Evolutionary conservation across 2,329 filamentous ascomycete genomes (phyloP).

Genomic region (Fusarium odoratissimum): DNA sequence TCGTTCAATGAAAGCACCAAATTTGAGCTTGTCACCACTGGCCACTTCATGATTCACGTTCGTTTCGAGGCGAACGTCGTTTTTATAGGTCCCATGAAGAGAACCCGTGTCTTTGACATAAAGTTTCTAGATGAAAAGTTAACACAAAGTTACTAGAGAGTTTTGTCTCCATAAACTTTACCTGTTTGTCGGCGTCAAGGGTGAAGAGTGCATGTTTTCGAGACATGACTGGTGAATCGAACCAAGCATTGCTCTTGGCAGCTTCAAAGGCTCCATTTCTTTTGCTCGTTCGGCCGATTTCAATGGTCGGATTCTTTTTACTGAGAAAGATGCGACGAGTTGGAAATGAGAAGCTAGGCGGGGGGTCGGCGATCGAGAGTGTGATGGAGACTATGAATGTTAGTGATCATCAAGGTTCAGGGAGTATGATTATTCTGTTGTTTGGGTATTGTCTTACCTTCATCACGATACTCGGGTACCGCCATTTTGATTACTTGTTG

Average conservation of each 20-base stretch:
- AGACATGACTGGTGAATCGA: conserved; percentile 79
- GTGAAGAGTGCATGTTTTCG: conserved; percentile 70
- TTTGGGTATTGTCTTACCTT: conserved; percentile 31
- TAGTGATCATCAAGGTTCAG: conserved; percentile 14
- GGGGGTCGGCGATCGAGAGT: conserved; percentile 42
- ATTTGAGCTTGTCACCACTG: conserved; percentile 50
- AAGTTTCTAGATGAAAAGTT: conserved; percentile 53
- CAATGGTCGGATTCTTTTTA: conserved; percentile 43
- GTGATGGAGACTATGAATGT: conserved; percentile 48
- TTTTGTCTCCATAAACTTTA: conserved; percentile 45
- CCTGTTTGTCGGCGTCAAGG: conserved; percentile 58
- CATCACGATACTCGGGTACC: conserved; percentile 42
- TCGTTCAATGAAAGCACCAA: conserved; percentile 53
- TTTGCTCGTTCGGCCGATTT: conserved; percentile 60
- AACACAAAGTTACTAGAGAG: conserved; percentile 10
- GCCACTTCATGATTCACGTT: conserved; percentile 32
- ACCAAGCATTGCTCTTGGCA: conserved; percentile 69
- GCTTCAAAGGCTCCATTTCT: conserved; percentile 49
- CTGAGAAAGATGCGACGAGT: conserved; percentile 49
- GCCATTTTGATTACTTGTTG: conserved; percentile 30
- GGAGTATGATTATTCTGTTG: not conserved
- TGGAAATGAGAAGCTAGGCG: conserved; percentile 35
- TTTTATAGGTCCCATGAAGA: conserved; percentile 65
- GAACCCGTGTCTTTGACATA: conserved; percentile 60
- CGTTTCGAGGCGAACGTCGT: conserved; percentile 44